phyloP scores from a whole-genome alignment of 768 basidiomycete genomes.

The Boletus rubescentipes region DNA sequence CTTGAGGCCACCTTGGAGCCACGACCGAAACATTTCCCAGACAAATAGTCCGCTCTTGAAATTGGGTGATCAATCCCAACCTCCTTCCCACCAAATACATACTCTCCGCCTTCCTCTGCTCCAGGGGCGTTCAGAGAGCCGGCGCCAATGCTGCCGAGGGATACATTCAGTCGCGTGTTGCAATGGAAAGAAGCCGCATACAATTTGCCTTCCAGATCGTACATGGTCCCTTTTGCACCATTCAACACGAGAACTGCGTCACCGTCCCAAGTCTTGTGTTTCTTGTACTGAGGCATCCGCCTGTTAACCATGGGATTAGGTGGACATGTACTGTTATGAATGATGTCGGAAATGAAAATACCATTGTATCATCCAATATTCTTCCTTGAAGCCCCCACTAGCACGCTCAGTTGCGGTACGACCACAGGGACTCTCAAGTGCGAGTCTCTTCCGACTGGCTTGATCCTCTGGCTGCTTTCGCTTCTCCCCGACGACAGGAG shows the following conservation, averaged over 20 bases:
- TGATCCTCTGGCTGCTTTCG: slow-evolving; percentile 28
- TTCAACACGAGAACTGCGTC: slow-evolving; percentile 64
- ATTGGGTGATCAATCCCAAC: slow-evolving; percentile 63
- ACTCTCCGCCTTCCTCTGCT: slow-evolving; percentile 36
- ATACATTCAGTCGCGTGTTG: not conserved
- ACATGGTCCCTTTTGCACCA: slow-evolving; percentile 47
- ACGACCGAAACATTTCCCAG: slow-evolving; percentile 63
- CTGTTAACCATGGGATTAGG: slow-evolving; percentile 32
- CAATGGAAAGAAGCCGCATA: slow-evolving; percentile 33
- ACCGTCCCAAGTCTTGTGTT: slow-evolving; percentile 91
- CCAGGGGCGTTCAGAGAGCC: slow-evolving; percentile 48
- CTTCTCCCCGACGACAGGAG: slow-evolving; percentile 27
- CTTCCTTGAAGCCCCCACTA: slow-evolving; percentile 27
- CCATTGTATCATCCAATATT: slow-evolving; percentile 83
- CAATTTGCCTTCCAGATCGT: slow-evolving; percentile 66
- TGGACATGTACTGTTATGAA: not conserved
- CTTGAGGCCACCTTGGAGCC: slow-evolving; percentile 22
- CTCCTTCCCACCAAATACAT: slow-evolving; percentile 53
- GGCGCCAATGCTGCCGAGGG: slow-evolving; percentile 43
- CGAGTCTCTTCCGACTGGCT: slow-evolving; percentile 28
- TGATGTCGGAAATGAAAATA: slow-evolving; percentile 24
- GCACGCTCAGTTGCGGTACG: slow-evolving; percentile 4
- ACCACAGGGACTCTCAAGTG: slow-evolving; percentile 22
- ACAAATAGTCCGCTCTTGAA: slow-evolving; percentile 53
- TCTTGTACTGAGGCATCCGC: slow-evolving; percentile 70